Evolutionary conservation across 1,139 yeast species (phyloP).

Genomic region (Taphrina flavorubra): DNA sequence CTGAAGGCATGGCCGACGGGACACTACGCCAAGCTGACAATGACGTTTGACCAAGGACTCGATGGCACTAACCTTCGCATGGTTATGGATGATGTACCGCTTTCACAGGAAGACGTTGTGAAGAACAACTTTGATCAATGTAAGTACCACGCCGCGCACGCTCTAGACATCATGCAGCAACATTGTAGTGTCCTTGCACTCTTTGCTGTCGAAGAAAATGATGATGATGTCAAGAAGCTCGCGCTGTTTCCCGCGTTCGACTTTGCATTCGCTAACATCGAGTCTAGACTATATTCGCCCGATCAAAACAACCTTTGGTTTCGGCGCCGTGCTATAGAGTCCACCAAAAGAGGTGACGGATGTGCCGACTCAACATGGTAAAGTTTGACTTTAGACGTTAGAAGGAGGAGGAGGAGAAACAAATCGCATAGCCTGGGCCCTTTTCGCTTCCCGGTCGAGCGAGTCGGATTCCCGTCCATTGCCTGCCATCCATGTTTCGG

Average conservation of each 20-base stretch:
- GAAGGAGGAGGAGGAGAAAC: background rate
- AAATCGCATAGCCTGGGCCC: no score
- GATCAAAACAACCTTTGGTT: slow-evolving; percentile 40
- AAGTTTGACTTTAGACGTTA: background rate
- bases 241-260: background rate
- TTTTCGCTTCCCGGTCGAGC: no score
- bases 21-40: slow-evolving; percentile 71
- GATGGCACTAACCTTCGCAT: slow-evolving; percentile 84
- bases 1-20: slow-evolving; percentile 85
- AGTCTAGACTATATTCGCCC: slow-evolving; percentile 36
- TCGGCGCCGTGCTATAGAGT: slow-evolving; percentile 41
- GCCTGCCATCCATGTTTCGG: no score
- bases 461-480: no score
- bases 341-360: background rate
- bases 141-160: slow-evolving; percentile 74
- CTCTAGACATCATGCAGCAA: slow-evolving; percentile 55
- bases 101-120: slow-evolving; percentile 95
- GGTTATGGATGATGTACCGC: slow-evolving; percentile 85
- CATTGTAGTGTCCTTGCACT: background rate
- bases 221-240: slow-evolving; percentile 5
- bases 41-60: slow-evolving; percentile 73
- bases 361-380: slow-evolving; percentile 8
- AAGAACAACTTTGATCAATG: slow-evolving; percentile 71
- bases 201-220: no score
- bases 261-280: background rate